These are phyloP conservation scores for Physcomitrellopsis africana DNA, from an alignment of 225 moss, liverwort and hornwort genomes.

Conservation along the genomic window DNA sequence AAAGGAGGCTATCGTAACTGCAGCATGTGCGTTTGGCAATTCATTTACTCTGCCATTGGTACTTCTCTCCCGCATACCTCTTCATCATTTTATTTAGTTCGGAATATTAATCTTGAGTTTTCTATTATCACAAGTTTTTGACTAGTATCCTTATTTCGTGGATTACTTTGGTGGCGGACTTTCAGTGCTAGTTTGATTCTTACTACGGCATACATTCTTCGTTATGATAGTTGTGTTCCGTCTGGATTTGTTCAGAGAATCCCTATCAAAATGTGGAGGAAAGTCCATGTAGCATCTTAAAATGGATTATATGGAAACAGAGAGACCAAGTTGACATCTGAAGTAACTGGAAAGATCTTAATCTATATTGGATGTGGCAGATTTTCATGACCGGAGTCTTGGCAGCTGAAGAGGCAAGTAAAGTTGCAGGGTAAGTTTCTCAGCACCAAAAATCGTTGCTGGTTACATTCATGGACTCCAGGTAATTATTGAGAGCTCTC, in stretches of 20 bases:
- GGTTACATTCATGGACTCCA: not conserved
- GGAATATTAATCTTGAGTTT: not conserved
- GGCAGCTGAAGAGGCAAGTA: slow-evolving; percentile 74
- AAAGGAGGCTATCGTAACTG: slow-evolving; percentile 56
- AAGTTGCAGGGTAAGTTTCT: slow-evolving; percentile 75
- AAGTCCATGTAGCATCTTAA: not conserved
- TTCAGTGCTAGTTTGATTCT: not conserved
- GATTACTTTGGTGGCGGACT: not conserved
- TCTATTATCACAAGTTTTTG: not conserved
- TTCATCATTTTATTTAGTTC: not conserved
- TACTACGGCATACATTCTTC: not conserved
- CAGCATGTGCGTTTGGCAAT: slow-evolving; percentile 88
- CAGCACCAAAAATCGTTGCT: slow-evolving; percentile 7
- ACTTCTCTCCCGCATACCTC: slow-evolving; percentile 21
- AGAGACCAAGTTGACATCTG: slow-evolving; percentile 8
- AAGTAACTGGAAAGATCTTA: slow-evolving; percentile 13
- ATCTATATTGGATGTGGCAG: slow-evolving; percentile 44
- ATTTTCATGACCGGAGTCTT: slow-evolving; percentile 82
- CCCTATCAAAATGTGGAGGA: not conserved
- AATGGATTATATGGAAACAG: slow-evolving; percentile 17
- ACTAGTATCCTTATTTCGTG: not conserved
- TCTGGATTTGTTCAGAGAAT: slow-evolving; percentile 6
- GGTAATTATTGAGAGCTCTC: not conserved
- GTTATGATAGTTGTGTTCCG: slow-evolving; percentile 5
- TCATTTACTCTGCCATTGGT: slow-evolving; percentile 93